A percentile compares a stretch with the other conserved stretches of the same genome.
These are phyloP conservation scores for Aspergillus luchuensis DNA, from an alignment of 2,329 filamentous ascomycete genomes.

Conservation along the genomic window DNA sequence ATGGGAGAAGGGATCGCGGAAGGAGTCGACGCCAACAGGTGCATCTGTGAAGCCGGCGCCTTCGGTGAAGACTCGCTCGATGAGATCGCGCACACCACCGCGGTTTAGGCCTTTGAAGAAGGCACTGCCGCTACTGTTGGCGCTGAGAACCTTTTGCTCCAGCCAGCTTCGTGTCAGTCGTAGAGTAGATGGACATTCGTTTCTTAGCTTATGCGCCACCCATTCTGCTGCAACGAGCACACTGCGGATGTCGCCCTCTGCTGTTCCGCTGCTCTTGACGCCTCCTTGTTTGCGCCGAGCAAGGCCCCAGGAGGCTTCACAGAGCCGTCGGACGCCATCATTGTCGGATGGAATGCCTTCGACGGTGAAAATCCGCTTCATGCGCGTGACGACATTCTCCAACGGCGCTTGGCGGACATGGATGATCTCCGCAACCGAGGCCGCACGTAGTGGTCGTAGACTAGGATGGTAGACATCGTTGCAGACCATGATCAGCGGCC, in stretches of 20 bases:
- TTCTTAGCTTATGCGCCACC: slow-evolving; percentile 62
- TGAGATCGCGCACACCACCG: slow-evolving; percentile 65
- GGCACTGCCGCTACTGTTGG: slow-evolving; percentile 54
- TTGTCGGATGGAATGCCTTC: slow-evolving; percentile 87
- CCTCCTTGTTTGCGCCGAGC: slow-evolving; percentile 57
- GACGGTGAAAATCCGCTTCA: slow-evolving; percentile 82
- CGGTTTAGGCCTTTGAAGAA: slow-evolving; percentile 62
- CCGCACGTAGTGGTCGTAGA: slow-evolving; percentile 81
- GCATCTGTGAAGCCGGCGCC: slow-evolving; percentile 61
- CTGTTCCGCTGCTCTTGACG: slow-evolving; percentile 47
- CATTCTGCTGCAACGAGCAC: slow-evolving; percentile 67
- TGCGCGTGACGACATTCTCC: slow-evolving; percentile 77
- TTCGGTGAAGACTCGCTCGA: slow-evolving; percentile 67
- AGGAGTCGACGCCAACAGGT: slow-evolving; percentile 40
- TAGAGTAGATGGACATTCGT: slow-evolving; percentile 40
- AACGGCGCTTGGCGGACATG: slow-evolving; percentile 87
- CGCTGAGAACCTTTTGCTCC: slow-evolving; percentile 58
- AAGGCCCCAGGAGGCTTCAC: slow-evolving; percentile 67
- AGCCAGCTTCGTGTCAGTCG: slow-evolving; percentile 62
- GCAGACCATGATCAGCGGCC: slow-evolving; percentile 90
- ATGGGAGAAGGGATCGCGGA: slow-evolving; percentile 37
- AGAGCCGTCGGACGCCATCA: slow-evolving; percentile 77
- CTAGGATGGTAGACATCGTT: slow-evolving; percentile 96
- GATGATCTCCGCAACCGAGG: slow-evolving; percentile 81
- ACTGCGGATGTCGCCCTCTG: slow-evolving; percentile 62